These are phyloP conservation scores for Eutrema yunnanense DNA, from an alignment of 345 rosid genomes.

Conservation along the genomic window DNA sequence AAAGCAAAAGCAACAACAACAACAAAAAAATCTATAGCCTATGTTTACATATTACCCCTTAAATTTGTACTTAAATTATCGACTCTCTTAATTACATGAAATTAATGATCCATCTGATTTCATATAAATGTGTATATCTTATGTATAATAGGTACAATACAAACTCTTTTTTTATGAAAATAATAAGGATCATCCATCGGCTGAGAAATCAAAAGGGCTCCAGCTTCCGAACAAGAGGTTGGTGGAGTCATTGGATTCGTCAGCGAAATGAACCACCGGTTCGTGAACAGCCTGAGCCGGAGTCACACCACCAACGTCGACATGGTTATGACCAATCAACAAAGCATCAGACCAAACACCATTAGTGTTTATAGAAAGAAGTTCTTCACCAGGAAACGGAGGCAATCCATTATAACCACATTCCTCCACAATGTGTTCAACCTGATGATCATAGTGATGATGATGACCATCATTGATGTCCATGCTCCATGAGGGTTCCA, in stretches of 20 bases:
- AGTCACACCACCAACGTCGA: conserved; percentile 6
- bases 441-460: conserved; percentile 7
- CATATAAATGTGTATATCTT: conserved; percentile 12
- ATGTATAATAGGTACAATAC: conserved; percentile 18
- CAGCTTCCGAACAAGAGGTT: conserved; percentile 33
- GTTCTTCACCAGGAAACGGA: conserved; percentile 37
- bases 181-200: conserved; percentile 15
- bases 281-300: conserved; percentile 17
- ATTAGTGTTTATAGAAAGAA: conserved; percentile 18
- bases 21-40: neutral
- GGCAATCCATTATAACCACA: conserved; percentile 30
- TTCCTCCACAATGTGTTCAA: conserved; percentile 26
- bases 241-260: conserved; percentile 28
- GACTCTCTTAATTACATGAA: conserved; percentile 6
- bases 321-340: conserved; percentile 26
- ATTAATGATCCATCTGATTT: conserved; percentile 1
- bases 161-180: neutral
- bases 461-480: conserved; percentile 13
- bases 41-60: neutral
- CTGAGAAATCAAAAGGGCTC: conserved; percentile 33
- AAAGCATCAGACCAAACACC: conserved; percentile 30
- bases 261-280: conserved; percentile 22
- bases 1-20: neutral
- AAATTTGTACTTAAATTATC: neutral
- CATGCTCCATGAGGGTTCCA: conserved; percentile 23